Base-by-base conservation (phyloP, 2,329 filamentous ascomycete species). In the Thielaviopsis ethacetica region DNA sequence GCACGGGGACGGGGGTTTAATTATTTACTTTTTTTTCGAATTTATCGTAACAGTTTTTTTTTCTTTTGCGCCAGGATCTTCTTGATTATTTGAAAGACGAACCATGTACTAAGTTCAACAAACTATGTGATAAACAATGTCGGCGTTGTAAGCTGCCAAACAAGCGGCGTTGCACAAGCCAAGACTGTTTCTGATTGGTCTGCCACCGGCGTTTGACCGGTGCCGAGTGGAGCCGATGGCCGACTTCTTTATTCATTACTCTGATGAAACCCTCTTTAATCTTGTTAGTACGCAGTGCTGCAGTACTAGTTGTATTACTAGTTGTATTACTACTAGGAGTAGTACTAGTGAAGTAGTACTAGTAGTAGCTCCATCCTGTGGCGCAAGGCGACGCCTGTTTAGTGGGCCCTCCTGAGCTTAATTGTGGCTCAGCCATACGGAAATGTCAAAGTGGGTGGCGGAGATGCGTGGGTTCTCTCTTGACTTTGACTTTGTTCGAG, bases 101-200 rank as follows among this genome's bases (percentile, higher is more conserved):
- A n/a, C n/a, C n/a, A n/a, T n/a, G n/a, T n/a, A 44, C 2, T 15
- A 15, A 6, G 2, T n/a, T 1, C 2, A 44, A 2, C 2, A 3
- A n/a, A 15, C 5, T 2, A 3, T 3, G 17, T 3, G 3, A n/a
- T 2, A 2, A n/a, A 17, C n/a, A n/a, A n/a, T n/a, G n/a, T n/a
- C n/a, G n/a, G n/a, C n/a, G n/a, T n/a, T n/a, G n/a, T n/a, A n/a
- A n/a, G n/a, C n/a, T n/a, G n/a, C n/a, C 38, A 44, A 44, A 44
- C 38, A 17, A 44, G 2, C 38, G 17, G 38, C 38, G 15, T 44
- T 15, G 38, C 17, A 44, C 38, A 44, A n/a, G 17, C 15, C 38
- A 44, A 2, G 38, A 44, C 13, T 44, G 38, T 44, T 10, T 44
- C 38, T 44, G 30, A 44, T 44, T 44, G 4, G 13, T 6, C 38